Conservation (phyloP, 441 rosid species). For the Dalechampia spathulata region DNA sequence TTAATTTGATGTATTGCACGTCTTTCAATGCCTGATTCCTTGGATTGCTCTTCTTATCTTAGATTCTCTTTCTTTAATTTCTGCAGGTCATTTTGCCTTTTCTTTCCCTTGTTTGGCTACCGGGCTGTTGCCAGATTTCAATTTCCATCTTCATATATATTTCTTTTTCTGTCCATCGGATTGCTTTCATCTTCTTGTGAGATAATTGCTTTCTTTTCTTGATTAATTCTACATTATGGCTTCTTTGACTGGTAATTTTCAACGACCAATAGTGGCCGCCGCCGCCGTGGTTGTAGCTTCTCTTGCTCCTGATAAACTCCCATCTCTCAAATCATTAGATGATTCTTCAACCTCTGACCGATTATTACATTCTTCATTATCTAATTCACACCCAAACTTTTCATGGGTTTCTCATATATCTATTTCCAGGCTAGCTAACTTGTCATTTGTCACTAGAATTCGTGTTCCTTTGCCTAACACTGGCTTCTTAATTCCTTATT, state of each 20-base stretch:
- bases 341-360: slow-evolving; percentile 28
- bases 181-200: slow-evolving; percentile 4
- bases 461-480: slow-evolving; percentile 56
- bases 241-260: slow-evolving; percentile 65
- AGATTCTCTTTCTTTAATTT: neutral
- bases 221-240: slow-evolving; percentile 42
- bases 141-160: too few relatives aligned
- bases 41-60: too few relatives aligned
- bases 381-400: slow-evolving; percentile 31
- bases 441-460: slow-evolving; percentile 47
- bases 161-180: neutral
- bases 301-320: slow-evolving; percentile 49
- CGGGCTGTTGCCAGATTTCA: slow-evolving; percentile 10
- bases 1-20: neutral
- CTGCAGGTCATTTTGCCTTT: slow-evolving; percentile 23
- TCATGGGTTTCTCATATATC: slow-evolving; percentile 58
- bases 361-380: slow-evolving; percentile 18
- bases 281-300: slow-evolving; percentile 76
- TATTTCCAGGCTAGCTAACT: slow-evolving; percentile 51
- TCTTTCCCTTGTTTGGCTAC: slow-evolving; percentile 8
- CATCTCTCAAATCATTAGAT: slow-evolving; percentile 31
- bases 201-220: slow-evolving; percentile 22
- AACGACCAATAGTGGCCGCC: slow-evolving; percentile 80
- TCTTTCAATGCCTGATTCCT: neutral
- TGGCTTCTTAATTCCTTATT: slow-evolving; percentile 28